Evolutionary conservation across 2,329 filamentous ascomycete species (phyloP), one percentile per base, ranked within the genome.

Genomic region (Polychaeton citri): DNA sequence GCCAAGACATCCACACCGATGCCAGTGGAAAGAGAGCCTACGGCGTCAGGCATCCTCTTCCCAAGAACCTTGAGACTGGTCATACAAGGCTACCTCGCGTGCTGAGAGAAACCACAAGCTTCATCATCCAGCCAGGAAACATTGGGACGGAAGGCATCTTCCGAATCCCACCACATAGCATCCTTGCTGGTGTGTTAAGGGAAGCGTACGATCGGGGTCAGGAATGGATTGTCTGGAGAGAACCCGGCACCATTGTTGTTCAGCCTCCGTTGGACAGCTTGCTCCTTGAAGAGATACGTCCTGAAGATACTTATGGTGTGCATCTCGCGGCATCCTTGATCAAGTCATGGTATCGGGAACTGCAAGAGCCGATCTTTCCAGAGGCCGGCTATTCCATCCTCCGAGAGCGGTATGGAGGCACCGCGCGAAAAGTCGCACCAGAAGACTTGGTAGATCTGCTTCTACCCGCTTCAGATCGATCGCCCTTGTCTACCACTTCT

Each of bases 201-300:
- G 69, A 74, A 40, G 67, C 69, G 5, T 72, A 72, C 38, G 66
- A 73, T 48, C 55, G 69, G 30, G 65, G 66, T 15, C 70, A 73
- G 43, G 63, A 65, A 40, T 70, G 65, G 45, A 67, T 71, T 31
- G 52, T 72, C 4, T 70, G 64, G 65, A 69, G 68, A 43, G 63
- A 68, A 45, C 57, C 58, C 35, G 48, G 54, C 32, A 56, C 60
- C 26, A 48, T 47, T 2, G 45, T 53, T 17, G 49, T 48, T 2
- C 47, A 55, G 36, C 56, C 56, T 4, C 61, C 61, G 15, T 60
- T 67, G 18, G 49, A 49, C 30, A 42, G 40, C 24, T 24, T 36
- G 2, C 38, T 53, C n/a, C 33, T 70, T 3, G 56, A 58, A 17
- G 63, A 69, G 38, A 50, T 69, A 4, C 62, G 66, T 20, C 53